These are phyloP conservation scores for Chytridiales sp. DNA, from an alignment of 371 early-diverging fungal species.

Conservation along the genomic window DNA sequence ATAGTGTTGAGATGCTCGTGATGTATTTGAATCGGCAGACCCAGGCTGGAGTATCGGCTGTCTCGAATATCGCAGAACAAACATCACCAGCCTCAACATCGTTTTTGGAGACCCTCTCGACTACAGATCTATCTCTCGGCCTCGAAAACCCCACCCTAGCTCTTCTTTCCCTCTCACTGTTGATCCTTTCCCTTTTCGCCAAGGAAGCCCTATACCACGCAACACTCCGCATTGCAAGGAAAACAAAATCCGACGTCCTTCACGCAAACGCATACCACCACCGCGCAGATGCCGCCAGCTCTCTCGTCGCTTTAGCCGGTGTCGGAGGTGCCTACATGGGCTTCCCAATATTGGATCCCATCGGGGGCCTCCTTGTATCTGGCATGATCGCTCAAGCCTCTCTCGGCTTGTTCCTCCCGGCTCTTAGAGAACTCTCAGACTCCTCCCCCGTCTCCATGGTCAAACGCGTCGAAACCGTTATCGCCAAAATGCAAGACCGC, in stretches of 20 bases:
- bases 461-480: constrained; percentile 2
- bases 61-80: no score
- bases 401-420: constrained; percentile 32
- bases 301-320: constrained; percentile 36
- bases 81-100: no score
- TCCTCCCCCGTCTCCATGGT: constrained; percentile 11
- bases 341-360: constrained; percentile 30
- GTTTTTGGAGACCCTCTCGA: neutral
- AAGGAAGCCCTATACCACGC: constrained; percentile 39
- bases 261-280: constrained; percentile 48
- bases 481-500: neutral
- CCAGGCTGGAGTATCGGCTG: no score
- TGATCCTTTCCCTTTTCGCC: constrained; percentile 19
- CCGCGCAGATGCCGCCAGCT: constrained; percentile 35
- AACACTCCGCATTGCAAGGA: constrained; percentile 28
- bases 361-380: constrained; percentile 37
- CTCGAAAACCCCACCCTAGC: constrained; percentile 17
- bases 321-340: constrained; percentile 38
- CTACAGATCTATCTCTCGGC: constrained; percentile 6
- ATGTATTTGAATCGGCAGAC: no score
- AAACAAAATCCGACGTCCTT: constrained; percentile 29
- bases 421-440: constrained; percentile 32
- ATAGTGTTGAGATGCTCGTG: constrained; percentile 21
- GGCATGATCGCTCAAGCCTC: constrained; percentile 23
- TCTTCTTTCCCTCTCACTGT: constrained; percentile 27